Conservation (phyloP, 306 rosid species). For the Luffa acutangula region DNA sequence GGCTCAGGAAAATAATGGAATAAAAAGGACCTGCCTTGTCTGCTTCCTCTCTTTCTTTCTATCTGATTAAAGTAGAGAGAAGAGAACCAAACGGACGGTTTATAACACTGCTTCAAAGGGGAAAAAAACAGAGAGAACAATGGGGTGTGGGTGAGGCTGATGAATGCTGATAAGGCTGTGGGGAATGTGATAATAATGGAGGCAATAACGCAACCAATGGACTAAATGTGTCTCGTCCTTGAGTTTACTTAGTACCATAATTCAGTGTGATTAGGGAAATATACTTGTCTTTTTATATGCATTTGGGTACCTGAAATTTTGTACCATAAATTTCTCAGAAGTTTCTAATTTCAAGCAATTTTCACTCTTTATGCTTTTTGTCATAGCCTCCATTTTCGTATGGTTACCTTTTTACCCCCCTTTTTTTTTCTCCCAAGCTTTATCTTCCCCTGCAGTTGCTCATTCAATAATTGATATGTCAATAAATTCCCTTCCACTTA, state of each 20-base stretch:
- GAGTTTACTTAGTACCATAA: neutral
- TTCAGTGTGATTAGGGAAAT: neutral
- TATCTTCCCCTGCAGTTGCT: neutral
- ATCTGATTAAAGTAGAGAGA: conserved; percentile 4
- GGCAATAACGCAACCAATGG: neutral
- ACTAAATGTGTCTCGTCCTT: neutral
- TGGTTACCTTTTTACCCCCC: neutral
- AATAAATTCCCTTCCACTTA: neutral
- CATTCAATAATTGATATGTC: neutral
- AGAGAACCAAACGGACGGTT: conserved; percentile 5
- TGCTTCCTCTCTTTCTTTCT: neutral
- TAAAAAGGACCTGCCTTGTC: conserved; percentile 14
- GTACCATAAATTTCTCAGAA: neutral
- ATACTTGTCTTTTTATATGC: neutral
- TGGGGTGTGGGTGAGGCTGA: conserved; percentile 6
- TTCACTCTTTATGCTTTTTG: neutral
- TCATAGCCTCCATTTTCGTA: neutral
- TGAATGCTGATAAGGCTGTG: neutral
- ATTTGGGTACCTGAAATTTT: conserved; percentile 4
- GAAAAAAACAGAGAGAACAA: neutral
- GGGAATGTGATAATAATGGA: neutral
- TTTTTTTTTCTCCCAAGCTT: neutral
- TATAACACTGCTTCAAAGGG: neutral
- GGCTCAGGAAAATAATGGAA: conserved; percentile 13
- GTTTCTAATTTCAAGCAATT: neutral